Conservation (phyloP, 176 grass and related monocot genomes). For the Pontederia crassipes region DNA sequence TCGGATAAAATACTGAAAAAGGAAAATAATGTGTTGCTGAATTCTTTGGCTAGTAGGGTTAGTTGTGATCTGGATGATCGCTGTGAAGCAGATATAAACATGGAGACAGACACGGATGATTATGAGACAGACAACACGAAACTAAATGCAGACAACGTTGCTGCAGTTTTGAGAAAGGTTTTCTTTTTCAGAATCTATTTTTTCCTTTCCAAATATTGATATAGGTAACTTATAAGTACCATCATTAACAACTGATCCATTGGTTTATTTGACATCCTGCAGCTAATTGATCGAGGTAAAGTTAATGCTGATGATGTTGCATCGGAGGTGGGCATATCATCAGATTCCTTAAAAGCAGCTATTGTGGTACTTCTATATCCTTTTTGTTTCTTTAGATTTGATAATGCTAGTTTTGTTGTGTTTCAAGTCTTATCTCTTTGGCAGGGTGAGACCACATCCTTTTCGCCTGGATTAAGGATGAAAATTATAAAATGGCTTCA, state of each 20-base stretch:
- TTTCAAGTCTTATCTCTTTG: constrained; percentile 26
- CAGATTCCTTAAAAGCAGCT: constrained; percentile 87
- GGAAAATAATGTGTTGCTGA: constrained; percentile 33
- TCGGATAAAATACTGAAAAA: constrained; percentile 42
- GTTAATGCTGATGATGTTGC: constrained; percentile 75
- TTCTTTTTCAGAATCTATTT: background rate
- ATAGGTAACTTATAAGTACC: background rate
- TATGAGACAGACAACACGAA: constrained; percentile 25
- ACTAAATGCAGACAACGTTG: constrained; percentile 50
- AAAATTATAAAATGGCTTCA: constrained; percentile 96
- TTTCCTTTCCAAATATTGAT: background rate
- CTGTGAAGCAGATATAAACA: constrained; percentile 21
- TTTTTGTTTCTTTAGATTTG: background rate
- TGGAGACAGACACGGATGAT: constrained; percentile 33
- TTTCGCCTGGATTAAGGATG: constrained; percentile 87
- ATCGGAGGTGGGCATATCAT: constrained; percentile 89
- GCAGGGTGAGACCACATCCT: constrained; percentile 91
- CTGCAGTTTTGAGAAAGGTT: constrained; percentile 73
- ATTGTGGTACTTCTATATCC: constrained; percentile 45
- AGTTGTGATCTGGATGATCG: constrained; percentile 15
- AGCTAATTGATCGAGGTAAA: constrained; percentile 79
- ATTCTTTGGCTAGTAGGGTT: constrained; percentile 28
- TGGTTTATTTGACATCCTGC: constrained; percentile 9
- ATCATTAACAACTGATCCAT: background rate
- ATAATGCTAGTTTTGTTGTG: background rate